Base-by-base conservation (phyloP, 192 early-diverging fungal genomes). In the Backusella macrospora region DNA sequence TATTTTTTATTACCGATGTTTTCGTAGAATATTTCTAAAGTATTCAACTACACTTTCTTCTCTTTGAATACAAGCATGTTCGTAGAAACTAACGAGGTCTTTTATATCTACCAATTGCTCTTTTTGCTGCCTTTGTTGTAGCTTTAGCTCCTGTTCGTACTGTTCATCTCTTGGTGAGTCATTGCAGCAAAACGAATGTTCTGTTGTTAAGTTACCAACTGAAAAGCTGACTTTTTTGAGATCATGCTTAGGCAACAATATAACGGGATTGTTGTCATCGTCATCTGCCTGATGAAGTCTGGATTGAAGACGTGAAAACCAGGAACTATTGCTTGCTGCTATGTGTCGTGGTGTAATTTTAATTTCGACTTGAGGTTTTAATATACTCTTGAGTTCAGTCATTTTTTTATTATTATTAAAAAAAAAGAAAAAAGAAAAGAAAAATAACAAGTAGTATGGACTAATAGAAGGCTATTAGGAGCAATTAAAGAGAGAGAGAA, bases 251-350 rank as follows among this genome's bases (percentile, higher is more conserved):
- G 45, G 70, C 37, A 77, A 43, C 37, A n/a, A 65, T 23, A 43
- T 21, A 5, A 29, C 18, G 13, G 9, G 62, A 42, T 45, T 59
- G 21, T 59, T 59, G 10, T 43, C 65, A 42, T 66, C 65, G n/a
- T 38, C 40, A 16, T 68, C 67, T 34, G 23, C 67, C 47, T 68
- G 42, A 46, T 68, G 52, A 26, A 77, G 12, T 39, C 67, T 77
- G 21, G 69, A 72, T 46, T 77, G 76, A 12, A 77, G 18, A 6
- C 76, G 55, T 21, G 76, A 68, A 23, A 77, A 48, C 76, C 76
- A 77, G 15, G 74, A 76, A 6, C 13, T 23, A 9, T 9, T 59
- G 12, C 26, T 59, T 26, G 26, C 44, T 16, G 71, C 6, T 29
- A 44, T 9, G 39, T 59, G 52, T 26, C 52, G 52, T 12, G 8